Evolutionary conservation across 1,284 basidiomycete genomes (phyloP).

Genomic region (Moesziomyces globuligerus): DNA sequence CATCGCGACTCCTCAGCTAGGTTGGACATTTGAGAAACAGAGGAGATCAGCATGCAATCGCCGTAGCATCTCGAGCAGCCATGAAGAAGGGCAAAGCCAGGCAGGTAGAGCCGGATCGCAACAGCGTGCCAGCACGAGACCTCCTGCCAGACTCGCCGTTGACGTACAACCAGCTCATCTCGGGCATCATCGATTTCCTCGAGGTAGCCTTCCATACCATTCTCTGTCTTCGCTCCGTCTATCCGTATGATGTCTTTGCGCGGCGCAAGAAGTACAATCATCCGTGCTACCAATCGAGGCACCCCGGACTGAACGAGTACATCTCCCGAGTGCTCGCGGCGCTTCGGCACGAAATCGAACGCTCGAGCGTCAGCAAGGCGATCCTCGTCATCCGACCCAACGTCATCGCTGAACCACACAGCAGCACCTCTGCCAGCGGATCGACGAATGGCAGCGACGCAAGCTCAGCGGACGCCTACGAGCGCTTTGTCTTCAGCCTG

Average conservation of each 20-base stretch:
- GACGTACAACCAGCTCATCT: conserved; percentile 48
- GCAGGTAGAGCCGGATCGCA: conserved; percentile 15
- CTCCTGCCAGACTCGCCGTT: conserved; percentile 41
- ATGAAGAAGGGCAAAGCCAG: conserved; percentile 49
- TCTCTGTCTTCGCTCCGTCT: conserved; percentile 86
- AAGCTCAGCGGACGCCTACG: conserved; percentile 67
- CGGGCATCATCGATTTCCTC: conserved; percentile 68
- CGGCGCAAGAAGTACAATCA: conserved; percentile 87
- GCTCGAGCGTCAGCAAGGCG: conserved; percentile 11
- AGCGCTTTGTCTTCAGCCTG: conserved; percentile 75
- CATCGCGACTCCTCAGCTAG: too few relatives aligned
- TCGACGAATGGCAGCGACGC: conserved; percentile 3
- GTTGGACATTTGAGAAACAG: neutral
- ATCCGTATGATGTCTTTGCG: conserved; percentile 86
- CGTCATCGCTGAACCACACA: conserved; percentile 13
- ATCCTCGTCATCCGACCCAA: conserved; percentile 26
- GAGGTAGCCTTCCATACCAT: conserved; percentile 93
- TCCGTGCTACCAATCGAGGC: conserved; percentile 88
- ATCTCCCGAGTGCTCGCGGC: conserved; percentile 82
- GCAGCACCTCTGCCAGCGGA: conserved; percentile 1
- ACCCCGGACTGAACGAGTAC: conserved; percentile 86
- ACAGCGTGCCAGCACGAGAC: conserved; percentile 20
- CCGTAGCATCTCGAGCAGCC: neutral
- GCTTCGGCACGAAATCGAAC: conserved; percentile 77
- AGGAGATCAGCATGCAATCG: neutral